Evolutionary conservation across 2,329 filamentous ascomycete species (phyloP), one percentile per base, ranked within the genome.

Genomic region (Parastagonospora avenae): DNA sequence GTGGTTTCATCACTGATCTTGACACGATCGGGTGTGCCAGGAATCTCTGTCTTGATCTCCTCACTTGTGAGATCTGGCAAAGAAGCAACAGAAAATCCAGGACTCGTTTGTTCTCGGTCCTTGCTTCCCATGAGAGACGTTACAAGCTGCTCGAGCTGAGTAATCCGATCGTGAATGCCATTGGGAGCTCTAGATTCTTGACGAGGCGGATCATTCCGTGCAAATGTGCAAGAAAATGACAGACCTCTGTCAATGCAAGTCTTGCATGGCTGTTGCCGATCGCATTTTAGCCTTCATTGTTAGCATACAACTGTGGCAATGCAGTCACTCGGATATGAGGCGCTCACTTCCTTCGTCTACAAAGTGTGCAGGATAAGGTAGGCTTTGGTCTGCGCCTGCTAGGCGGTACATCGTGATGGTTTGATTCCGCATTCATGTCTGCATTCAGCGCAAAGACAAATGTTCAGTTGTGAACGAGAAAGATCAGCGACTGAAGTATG

Each of bases 81-180:
- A 10, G 55, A 42, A 29, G 48, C n/a, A 4, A 37, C 28, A 8
- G 48, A 49, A 0, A 30, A 33, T 1, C 19, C 51, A 28, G 55
- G 43, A 50, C 43, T 52, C 27, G 11, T 40, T 12, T 37, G 30
- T 27, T 40, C 38, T 15, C 44, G 42, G 10, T 60, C 48, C 27
- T 67, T 71, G 28, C 52, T 60, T 35, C 63, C 57, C 65, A 74
- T 73, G 2, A 74, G 55, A 1, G 66, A 60, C 31, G 70, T 70
- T 10, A 74, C 71, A 3, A 74, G 62, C 46, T 63, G 67, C 47
- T 74, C 71, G 10, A 74, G 59, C 45, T 74, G 71, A 35, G 70
- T 60, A 36, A 74, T 73, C 5, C 71, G 62, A 48, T 71, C 70
- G 52, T 72, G 67, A 11, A 74, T 67, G 57, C 68, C 70, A 49